Evolutionary conservation across 2,329 filamentous ascomycete species (phyloP).

Genomic region (Beauveria varroae): DNA sequence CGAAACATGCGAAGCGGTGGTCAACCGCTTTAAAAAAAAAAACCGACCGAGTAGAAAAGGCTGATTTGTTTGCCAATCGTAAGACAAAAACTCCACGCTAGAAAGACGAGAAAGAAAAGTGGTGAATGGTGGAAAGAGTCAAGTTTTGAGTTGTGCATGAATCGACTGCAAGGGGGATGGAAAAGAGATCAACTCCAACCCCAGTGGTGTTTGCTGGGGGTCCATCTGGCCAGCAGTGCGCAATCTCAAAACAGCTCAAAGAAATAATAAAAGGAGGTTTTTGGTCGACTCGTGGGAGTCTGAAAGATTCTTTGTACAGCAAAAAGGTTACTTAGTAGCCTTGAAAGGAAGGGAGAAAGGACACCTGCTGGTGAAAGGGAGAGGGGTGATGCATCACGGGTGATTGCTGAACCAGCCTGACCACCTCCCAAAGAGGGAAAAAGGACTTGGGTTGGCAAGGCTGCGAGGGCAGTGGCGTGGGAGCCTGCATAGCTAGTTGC

Average conservation of each 20-base stretch:
- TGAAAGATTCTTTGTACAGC: conserved; percentile 7
- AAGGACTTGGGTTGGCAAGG: conserved; percentile 39
- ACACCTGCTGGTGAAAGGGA: conserved; percentile 46
- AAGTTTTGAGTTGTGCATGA: background rate
- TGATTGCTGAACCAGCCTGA: conserved; percentile 44
- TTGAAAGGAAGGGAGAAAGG: conserved; percentile 43
- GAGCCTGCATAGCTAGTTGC: conserved; percentile 24
- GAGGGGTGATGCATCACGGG: conserved; percentile 41
- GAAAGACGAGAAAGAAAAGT: conserved; percentile 1
- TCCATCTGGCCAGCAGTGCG: conserved; percentile 8
- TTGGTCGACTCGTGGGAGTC: conserved; percentile 4
- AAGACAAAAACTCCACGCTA: conserved; percentile 13
- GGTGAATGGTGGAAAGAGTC: background rate
- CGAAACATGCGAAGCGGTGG: conserved; percentile 11
- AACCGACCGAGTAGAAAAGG: conserved; percentile 1
- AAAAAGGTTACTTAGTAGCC: conserved; percentile 34
- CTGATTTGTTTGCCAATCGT: background rate
- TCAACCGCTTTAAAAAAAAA: conserved; percentile 7
- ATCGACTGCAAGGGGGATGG: background rate
- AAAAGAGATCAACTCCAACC: conserved; percentile 8
- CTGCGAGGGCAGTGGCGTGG: conserved; percentile 29
- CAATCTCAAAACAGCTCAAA: conserved; percentile 1
- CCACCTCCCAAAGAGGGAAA: conserved; percentile 44
- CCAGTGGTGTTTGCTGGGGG: background rate
- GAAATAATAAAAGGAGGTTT: background rate